Conservation (phyloP, 768 basidiomycete genomes). For the Calvatia gigantea region DNA sequence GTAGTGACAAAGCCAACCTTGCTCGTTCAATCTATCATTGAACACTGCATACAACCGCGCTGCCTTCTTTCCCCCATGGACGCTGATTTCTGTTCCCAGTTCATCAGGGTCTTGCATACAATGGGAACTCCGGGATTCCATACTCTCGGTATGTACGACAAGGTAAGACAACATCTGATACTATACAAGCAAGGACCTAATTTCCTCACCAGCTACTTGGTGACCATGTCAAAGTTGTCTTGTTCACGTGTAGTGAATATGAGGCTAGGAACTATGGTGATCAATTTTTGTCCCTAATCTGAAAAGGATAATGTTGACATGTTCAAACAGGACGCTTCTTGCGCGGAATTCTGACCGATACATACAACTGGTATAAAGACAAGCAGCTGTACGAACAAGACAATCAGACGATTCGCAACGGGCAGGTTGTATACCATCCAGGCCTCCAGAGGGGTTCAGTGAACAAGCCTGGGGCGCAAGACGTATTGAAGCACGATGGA, state of each 20-base stretch:
- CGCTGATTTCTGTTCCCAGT: conserved; percentile 89
- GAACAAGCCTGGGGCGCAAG: conserved; percentile 39
- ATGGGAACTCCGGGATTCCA: conserved; percentile 90
- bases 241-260: conserved; percentile 94
- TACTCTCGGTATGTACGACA: conserved; percentile 82
- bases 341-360: conserved; percentile 69
- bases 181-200: conserved; percentile 1
- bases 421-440: conserved; percentile 59
- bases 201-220: conserved; percentile 65
- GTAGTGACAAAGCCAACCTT: conserved; percentile 42
- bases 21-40: conserved; percentile 65
- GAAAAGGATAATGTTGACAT: conserved; percentile 5
- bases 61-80: conserved; percentile 95
- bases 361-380: conserved; percentile 77
- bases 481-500: conserved; percentile 65
- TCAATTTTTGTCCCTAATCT: conserved; percentile 16
- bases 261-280: conserved; percentile 93
- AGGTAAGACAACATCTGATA: conserved; percentile 37
- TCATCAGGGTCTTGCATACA: conserved; percentile 84
- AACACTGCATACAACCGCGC: conserved; percentile 91
- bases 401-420: conserved; percentile 61
- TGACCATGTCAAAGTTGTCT: conserved; percentile 76
- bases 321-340: conserved; percentile 74
- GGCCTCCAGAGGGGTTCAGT: conserved; percentile 59
- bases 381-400: conserved; percentile 72